A percentile compares a stretch with the other conserved stretches of the same genome.
These are phyloP conservation scores for Pseudogymnoascus sp. DNA, from an alignment of 2,329 filamentous ascomycete species.

Conservation along the genomic window DNA sequence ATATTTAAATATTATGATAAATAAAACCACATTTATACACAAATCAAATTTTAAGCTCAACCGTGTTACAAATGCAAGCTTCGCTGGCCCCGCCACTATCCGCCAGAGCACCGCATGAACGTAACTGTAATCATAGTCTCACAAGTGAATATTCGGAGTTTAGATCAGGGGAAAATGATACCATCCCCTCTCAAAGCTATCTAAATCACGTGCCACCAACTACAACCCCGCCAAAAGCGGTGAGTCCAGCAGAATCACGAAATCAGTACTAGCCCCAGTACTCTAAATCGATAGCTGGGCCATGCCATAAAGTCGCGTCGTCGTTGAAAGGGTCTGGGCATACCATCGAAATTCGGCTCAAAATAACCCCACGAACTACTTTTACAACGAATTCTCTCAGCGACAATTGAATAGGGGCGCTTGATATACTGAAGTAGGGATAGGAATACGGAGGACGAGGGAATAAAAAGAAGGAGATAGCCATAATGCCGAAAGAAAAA, in stretches of 20 bases:
- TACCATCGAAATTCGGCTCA: too few species aligned
- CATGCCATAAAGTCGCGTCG: background rate
- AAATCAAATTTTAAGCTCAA: background rate
- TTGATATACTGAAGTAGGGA: background rate
- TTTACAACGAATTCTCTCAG: background rate
- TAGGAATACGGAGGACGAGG: background rate
- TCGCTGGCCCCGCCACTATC: background rate
- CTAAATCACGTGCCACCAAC: background rate
- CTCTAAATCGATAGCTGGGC: background rate
- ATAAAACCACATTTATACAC: too few species aligned
- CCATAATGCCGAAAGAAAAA: constrained; percentile 51
- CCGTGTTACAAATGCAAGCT: background rate
- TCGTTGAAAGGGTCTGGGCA: background rate
- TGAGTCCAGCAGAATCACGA: background rate
- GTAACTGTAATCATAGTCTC: background rate
- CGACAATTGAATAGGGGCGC: background rate
- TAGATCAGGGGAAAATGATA: too few species aligned
- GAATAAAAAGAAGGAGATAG: background rate
- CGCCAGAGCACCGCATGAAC: background rate
- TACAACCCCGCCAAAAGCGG: background rate
- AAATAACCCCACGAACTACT: background rate
- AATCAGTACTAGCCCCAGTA: background rate
- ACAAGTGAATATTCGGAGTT: too few species aligned
- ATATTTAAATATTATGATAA: too few species aligned
- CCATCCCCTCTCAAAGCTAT: background rate